Evolutionary conservation across 805 yeast genomes (phyloP).

Genomic region (Brettanomyces anomalus): DNA sequence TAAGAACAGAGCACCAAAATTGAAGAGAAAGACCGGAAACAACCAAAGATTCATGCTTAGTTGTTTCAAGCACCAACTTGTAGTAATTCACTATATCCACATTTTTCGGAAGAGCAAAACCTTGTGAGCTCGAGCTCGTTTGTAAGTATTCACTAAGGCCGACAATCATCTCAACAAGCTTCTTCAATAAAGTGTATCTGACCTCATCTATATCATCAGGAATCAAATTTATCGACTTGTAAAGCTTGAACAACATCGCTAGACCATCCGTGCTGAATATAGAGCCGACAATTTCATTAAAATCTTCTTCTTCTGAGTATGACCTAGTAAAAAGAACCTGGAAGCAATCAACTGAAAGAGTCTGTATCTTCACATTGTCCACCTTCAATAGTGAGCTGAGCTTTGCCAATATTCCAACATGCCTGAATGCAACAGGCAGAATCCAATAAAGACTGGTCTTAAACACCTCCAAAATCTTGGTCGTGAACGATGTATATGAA

Average conservation of each 20-base stretch:
- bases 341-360: slow-evolving; percentile 82
- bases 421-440: slow-evolving; percentile 61
- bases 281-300: slow-evolving; percentile 67
- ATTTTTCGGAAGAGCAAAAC: slow-evolving; percentile 34
- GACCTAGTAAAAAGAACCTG: slow-evolving; percentile 81
- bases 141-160: slow-evolving; percentile 64
- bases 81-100: slow-evolving; percentile 64
- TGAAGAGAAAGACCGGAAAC: slow-evolving; percentile 85
- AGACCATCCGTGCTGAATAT: slow-evolving; percentile 74
- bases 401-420: slow-evolving; percentile 55
- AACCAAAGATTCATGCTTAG: slow-evolving; percentile 78
- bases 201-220: slow-evolving; percentile 65
- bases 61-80: slow-evolving; percentile 67
- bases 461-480: slow-evolving; percentile 68
- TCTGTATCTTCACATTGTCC: slow-evolving; percentile 56
- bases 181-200: slow-evolving; percentile 73
- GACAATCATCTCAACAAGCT: slow-evolving; percentile 89
- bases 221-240: slow-evolving; percentile 47
- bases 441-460: slow-evolving; percentile 92
- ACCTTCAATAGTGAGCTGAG: slow-evolving; percentile 52
- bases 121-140: slow-evolving; percentile 9
- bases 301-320: slow-evolving; percentile 59
- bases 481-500: slow-evolving; percentile 32
- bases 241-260: slow-evolving; percentile 54
- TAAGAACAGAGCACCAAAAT: slow-evolving; percentile 86